Conservation (phyloP, 352 stramenopile species). For the Pythium diclinum region DNA sequence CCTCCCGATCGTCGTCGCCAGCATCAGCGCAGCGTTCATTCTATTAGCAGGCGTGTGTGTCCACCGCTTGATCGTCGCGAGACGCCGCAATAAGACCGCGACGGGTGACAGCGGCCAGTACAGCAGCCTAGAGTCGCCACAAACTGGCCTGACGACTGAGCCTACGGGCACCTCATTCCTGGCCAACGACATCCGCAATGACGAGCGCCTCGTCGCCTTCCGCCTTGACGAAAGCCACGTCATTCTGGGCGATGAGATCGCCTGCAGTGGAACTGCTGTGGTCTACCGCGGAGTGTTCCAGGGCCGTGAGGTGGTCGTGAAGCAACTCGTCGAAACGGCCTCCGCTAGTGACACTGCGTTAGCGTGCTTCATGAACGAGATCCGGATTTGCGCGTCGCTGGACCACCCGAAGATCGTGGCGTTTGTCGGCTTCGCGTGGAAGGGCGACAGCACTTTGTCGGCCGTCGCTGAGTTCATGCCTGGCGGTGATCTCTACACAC, state of each 20-base stretch:
- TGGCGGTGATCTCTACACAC: slow-evolving; percentile 23
- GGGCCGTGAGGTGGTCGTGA: slow-evolving; percentile 8
- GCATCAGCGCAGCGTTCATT: background rate
- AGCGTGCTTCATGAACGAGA: slow-evolving; percentile 31
- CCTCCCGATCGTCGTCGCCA: background rate
- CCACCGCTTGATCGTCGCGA: background rate
- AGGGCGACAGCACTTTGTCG: slow-evolving; percentile 16
- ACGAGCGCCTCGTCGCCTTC: background rate
- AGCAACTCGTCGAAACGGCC: slow-evolving; percentile 12
- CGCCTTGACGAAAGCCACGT: background rate
- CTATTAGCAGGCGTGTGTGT: background rate
- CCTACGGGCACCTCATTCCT: background rate
- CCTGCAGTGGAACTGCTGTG: background rate
- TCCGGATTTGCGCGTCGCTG: slow-evolving; percentile 28
- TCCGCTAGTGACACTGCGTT: slow-evolving; percentile 11
- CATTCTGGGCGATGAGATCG: background rate
- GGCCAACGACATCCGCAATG: background rate
- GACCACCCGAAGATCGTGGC: slow-evolving; percentile 33
- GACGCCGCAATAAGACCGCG: background rate
- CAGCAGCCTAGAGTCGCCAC: background rate
- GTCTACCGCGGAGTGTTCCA: slow-evolving; percentile 7
- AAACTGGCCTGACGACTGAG: background rate
- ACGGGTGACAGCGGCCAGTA: background rate
- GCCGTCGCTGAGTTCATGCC: slow-evolving; percentile 32
- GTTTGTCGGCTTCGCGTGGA: slow-evolving; percentile 33